Base-by-base conservation (phyloP, 2,329 filamentous ascomycete genomes). In the Kalmusia sp. region DNA sequence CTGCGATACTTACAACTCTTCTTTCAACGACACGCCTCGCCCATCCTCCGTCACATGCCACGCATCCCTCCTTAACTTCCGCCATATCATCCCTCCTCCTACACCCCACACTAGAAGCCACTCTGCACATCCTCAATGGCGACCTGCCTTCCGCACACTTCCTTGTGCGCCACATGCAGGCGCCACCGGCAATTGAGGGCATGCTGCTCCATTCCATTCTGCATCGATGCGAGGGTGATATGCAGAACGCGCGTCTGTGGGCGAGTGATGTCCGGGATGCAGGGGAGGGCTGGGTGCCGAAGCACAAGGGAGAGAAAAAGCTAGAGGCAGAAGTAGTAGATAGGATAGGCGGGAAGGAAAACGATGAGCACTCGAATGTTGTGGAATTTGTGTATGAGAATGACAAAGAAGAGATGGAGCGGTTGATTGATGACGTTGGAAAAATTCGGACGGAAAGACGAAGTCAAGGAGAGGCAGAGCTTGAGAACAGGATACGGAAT, bases 191-290 rank as follows among this genome's bases (percentile, higher is more conserved):
- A 0, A 72, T 72, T 34, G 81, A 83, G 55, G 78, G 76, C 14
- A 84, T 84, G 80, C 76, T 79, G 33, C 69, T 82, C 1, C 81
- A 83, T 55, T 76, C 77, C 3, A 77, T 84, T 12, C 61, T 84
- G 54, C 80, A 83, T 52, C 70, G 80, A 1, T 72, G 81, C 22
- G 81, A 83, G 63, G 80, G 80, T 3, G 80, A 83, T 51, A 76
- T 79, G 47, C 68, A 76, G 21, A 82, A 83, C 55, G 75, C 79
- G 6, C 61, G 77, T 28, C 75, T 76, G 0, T 83, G 80, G 81
- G 78, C 81, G 48, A 58, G 67, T 1, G 77, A 82, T 62, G 77
- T 83, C 9, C 44, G 33, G 4, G 68, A 61, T 50, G 57, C 33
- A 61, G 75, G 44, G 75, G 76, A 75, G 52, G 66, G 66, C 9